Evolutionary conservation across 2,329 filamentous ascomycete genomes (phyloP), one percentile per base, ranked within the genome.

Genomic region (Coniochaeta sp.): DNA sequence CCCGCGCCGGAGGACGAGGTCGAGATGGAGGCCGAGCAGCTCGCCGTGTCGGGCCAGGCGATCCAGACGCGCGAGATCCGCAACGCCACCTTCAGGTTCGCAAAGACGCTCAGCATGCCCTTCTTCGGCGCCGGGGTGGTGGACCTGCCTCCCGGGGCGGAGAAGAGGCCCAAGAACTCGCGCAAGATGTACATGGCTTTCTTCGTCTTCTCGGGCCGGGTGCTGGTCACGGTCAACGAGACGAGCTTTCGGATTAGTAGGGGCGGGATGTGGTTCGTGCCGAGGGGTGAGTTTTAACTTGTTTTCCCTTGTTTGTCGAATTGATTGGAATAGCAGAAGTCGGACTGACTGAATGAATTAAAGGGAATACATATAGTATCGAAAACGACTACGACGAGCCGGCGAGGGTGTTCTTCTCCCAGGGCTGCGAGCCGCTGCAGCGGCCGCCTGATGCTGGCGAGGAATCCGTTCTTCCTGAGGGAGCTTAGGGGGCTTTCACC

Each of bases 111-210:
- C 61, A 90, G 87, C 31, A 79, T 90, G 63, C 86, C 89, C 0
- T 98, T 96, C 73, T 91, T 98, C 73, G 93, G 92, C 36, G 89
- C 89, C 11, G 95, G 95, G 17, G 83, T 98, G 58, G 90, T 99
- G 40, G 93, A 98, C 68, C 78, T 99, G 58, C 90, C 91, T 6
- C 88, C 91, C 0, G 88, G 89, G 1, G 86, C 90, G 34, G 85
- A 89, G 70, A 99, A 99, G 79, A 86, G 88, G 66, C 85, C 88
- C 57, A 98, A 98, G 81, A 98, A 97, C 74, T 89, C 90, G 38
- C 84, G 93, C 64, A 93, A 90, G 77, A 98, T 97, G 91, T 92
- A 97, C 71, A 95, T 99, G 89, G 88, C 90, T 1, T 98, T 98
- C 73, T 97, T 96, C 67, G 89, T 99, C 33, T 88, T 91, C 67